Evolutionary conservation across 169 alveolate species (phyloP).

Genomic region (Amoebophrya sp.): DNA sequence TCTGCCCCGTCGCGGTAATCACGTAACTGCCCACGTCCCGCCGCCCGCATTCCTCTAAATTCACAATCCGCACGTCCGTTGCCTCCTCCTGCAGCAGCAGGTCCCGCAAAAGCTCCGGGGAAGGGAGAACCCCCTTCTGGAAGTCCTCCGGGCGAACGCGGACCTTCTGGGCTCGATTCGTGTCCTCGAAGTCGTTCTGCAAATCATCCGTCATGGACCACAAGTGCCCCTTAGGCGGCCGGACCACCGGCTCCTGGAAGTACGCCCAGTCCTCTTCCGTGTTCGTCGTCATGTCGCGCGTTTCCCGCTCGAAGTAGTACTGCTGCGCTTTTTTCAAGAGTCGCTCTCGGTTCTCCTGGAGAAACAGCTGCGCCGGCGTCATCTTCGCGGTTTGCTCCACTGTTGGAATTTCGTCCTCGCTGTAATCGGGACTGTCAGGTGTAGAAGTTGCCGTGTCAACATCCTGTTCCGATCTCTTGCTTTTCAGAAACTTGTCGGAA

Average conservation of each 20-base stretch:
- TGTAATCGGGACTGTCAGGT: too few species aligned
- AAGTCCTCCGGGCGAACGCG: not conserved
- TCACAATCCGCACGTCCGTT: not conserved
- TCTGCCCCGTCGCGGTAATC: not conserved
- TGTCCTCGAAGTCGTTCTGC: not conserved
- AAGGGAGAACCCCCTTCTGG: not conserved
- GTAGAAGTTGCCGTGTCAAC: too few species aligned
- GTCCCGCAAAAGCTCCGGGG: not conserved
- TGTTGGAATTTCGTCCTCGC: not conserved
- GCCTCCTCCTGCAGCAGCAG: not conserved
- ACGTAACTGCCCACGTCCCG: not conserved
- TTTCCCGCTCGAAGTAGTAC: not conserved
- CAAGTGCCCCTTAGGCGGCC: not conserved
- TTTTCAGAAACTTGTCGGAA: too few species aligned
- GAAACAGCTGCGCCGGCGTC: not conserved
- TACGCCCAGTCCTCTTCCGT: not conserved
- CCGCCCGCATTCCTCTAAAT: not conserved
- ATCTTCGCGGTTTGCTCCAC: not conserved
- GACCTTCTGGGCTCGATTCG: not conserved
- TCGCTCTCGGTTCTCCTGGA: not conserved
- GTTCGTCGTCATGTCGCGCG: not conserved
- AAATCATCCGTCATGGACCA: not conserved
- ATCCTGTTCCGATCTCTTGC: too few species aligned
- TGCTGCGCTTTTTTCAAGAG: not conserved
- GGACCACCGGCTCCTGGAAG: not conserved